Evolutionary conservation across 73 alveolate species (phyloP), one percentile per base, ranked within the genome.

Genomic region (Halteria grandinella): DNA sequence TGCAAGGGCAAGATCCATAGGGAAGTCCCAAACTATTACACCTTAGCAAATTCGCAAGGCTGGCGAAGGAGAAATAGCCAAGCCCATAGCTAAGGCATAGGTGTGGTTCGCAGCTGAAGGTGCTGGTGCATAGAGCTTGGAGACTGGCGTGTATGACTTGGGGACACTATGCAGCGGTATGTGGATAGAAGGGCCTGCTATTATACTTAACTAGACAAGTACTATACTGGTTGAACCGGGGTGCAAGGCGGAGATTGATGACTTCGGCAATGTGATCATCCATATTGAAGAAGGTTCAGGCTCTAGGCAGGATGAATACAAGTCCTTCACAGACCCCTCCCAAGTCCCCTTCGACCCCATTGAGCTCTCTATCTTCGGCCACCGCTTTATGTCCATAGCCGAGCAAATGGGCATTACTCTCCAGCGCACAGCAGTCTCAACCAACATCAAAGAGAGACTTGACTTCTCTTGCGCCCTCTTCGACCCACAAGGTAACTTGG

Each of bases 401-500:
- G 98, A 94, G 71, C 90, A 94, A 53, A 94, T 94, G 98, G 98
- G 98, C 14, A 25, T 69, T 44, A 54, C 92, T 34, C 86, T 94
- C 14, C 59, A 79, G 55, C 69, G 80, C 27, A 94, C 98, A 8
- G 70, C 98, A 7, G 91, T 91, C 7, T 69, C 93, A 32, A 86
- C 94, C 0, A 93, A 93, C 64, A 91, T 93, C 33, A 93, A 93
- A 55, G 98, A 93, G 57, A 44, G 98, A 54, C 89, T 93, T 0
- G 98, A 93, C 57, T 93, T 91, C 69, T 88, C 97, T 0, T 93
- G 98, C 70, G 98, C 98, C 10, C 32, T 93, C 8, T 91, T 93
- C 59, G 94, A 79, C 25, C 91, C 92, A 8, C 74, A 85, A 17
- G 98, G 98, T 11, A 85, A 76, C 33, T 63, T 93, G 7, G 94